phyloP scores from a whole-genome alignment of 2,329 filamentous ascomycete genomes.

The Cladobotryum mycophilum region DNA sequence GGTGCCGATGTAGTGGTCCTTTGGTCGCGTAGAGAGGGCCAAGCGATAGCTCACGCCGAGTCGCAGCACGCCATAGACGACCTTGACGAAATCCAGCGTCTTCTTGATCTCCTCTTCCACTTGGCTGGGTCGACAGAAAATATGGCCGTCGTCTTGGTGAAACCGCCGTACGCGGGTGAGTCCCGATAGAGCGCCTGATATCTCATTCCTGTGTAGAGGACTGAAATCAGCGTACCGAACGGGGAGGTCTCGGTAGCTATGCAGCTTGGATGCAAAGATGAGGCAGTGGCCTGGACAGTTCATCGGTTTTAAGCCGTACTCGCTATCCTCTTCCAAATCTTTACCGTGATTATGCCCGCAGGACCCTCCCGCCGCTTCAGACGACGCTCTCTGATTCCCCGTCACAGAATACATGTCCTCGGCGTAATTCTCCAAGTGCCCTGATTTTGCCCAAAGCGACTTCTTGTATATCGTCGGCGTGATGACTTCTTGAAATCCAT shows the following conservation, averaged over 20 bases:
- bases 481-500: slow-evolving; percentile 83
- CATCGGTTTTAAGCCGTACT: slow-evolving; percentile 86
- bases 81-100: slow-evolving; percentile 67
- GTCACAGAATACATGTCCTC: slow-evolving; percentile 87
- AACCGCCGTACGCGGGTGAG: slow-evolving; percentile 80
- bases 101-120: slow-evolving; percentile 67
- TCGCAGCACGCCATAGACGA: slow-evolving; percentile 63
- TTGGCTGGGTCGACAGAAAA: slow-evolving; percentile 76
- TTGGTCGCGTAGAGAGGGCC: slow-evolving; percentile 71
- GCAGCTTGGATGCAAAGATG: slow-evolving; percentile 66
- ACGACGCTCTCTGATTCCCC: slow-evolving; percentile 34
- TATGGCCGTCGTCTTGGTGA: slow-evolving; percentile 87
- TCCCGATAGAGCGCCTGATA: slow-evolving; percentile 73
- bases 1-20: slow-evolving; percentile 70
- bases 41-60: slow-evolving; percentile 65
- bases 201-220: slow-evolving; percentile 78
- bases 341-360: slow-evolving; percentile 26
- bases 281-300: slow-evolving; percentile 88
- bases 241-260: slow-evolving; percentile 74
- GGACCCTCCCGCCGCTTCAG: slow-evolving; percentile 16
- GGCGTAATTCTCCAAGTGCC: slow-evolving; percentile 83
- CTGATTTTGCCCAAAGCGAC: slow-evolving; percentile 77
- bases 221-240: slow-evolving; percentile 84
- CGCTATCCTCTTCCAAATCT: slow-evolving; percentile 52
- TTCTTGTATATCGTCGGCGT: slow-evolving; percentile 90